Evolutionary conservation across 2,329 filamentous ascomycete genomes (phyloP).

Genomic region (Cephalotrichum gorgonifer): DNA sequence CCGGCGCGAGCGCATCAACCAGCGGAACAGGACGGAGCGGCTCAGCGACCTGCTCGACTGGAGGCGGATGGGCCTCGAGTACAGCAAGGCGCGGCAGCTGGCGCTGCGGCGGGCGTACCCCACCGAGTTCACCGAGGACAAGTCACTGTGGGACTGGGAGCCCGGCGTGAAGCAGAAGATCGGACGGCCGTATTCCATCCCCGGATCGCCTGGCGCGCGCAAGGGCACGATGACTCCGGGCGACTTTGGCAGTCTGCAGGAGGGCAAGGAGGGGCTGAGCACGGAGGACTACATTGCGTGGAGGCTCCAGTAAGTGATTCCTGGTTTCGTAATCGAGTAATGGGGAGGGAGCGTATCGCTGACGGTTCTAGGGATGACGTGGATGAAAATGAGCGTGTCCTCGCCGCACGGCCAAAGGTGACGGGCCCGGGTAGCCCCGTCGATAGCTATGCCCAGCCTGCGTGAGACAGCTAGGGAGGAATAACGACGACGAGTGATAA

Average conservation of each 20-base stretch:
- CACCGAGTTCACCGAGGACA: constrained; percentile 67
- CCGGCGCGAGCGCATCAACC: constrained; percentile 94
- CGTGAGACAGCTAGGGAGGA: too few species aligned
- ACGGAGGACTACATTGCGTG: constrained; percentile 98
- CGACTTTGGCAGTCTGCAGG: constrained; percentile 92
- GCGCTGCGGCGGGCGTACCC: constrained; percentile 89
- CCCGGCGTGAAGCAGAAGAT: constrained; percentile 92
- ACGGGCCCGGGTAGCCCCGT: constrained; percentile 9
- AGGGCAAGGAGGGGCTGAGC: constrained; percentile 82
- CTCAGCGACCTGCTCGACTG: constrained; percentile 92
- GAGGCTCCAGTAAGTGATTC: constrained; percentile 81
- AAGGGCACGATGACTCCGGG: constrained; percentile 98
- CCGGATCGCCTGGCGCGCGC: constrained; percentile 81
- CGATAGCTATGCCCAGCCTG: too few species aligned
- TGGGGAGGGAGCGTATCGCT: not conserved
- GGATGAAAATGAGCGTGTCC: constrained; percentile 54
- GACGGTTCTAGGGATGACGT: constrained; percentile 61
- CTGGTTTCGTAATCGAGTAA: not conserved
- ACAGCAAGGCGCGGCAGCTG: constrained; percentile 92
- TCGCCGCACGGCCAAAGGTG: constrained; percentile 45
- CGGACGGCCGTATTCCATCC: constrained; percentile 84
- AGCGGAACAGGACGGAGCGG: constrained; percentile 91
- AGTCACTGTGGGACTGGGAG: constrained; percentile 82
- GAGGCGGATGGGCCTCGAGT: constrained; percentile 99
- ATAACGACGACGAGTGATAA: too few species aligned